Percentiles rank a stretch among this genome's conserved stretches.
Conservation (phyloP, 192 early-diverging fungal species). For the Backusella morwellensis region DNA sequence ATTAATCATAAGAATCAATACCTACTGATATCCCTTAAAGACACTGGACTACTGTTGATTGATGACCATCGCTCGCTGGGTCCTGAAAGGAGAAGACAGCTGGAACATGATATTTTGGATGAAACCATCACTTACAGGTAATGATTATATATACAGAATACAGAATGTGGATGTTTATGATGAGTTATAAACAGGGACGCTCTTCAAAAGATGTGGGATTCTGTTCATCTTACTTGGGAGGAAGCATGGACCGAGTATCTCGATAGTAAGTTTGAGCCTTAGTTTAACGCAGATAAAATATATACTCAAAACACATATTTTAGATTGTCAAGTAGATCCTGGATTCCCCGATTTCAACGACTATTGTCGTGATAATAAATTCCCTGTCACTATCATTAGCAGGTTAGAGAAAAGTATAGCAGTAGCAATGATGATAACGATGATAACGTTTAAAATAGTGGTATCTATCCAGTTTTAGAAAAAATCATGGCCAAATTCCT, state of each 20-base stretch:
- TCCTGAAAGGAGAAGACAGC: constrained; percentile 30
- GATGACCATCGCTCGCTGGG: constrained; percentile 45
- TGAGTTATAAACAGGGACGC: constrained; percentile 18
- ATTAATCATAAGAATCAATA: neutral
- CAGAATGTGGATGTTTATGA: neutral
- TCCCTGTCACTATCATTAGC: constrained; percentile 66
- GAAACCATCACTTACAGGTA: constrained; percentile 46
- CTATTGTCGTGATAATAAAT: constrained; percentile 42
- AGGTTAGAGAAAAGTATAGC: constrained; percentile 24
- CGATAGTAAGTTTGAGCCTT: constrained; percentile 13
- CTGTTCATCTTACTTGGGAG: constrained; percentile 35
- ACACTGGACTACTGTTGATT: constrained; percentile 50
- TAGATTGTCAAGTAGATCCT: constrained; percentile 60
- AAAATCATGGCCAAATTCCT: constrained; percentile 51
- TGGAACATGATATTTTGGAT: constrained; percentile 42
- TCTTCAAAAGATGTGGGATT: constrained; percentile 37
- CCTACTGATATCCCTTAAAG: constrained; percentile 8
- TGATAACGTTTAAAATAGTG: constrained; percentile 39
- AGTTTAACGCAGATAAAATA: neutral
- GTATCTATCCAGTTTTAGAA: constrained; percentile 50
- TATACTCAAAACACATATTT: neutral
- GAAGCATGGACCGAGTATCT: constrained; percentile 38
- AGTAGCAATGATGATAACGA: neutral
- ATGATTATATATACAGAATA: neutral
- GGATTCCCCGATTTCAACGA: constrained; percentile 56